Evolutionary conservation across 768 basidiomycete species (phyloP).

Genomic region (Mycena vitilis): DNA sequence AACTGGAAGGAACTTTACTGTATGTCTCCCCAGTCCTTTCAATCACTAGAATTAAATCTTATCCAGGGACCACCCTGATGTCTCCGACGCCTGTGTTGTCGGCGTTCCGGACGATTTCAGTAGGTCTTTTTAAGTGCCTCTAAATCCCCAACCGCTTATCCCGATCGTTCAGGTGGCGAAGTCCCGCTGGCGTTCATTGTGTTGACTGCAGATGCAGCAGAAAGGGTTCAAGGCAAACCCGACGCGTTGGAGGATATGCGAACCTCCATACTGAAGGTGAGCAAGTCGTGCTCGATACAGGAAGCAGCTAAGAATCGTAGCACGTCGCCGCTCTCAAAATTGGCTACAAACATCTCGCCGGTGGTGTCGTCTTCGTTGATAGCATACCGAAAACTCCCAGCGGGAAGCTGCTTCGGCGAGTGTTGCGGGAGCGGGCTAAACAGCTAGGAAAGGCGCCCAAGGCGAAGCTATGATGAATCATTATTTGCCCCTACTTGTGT

Average conservation of each 20-base stretch:
- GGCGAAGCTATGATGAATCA: slow-evolving; percentile 28
- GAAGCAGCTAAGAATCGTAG: slow-evolving; percentile 31
- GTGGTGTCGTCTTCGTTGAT: slow-evolving; percentile 58
- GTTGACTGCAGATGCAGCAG: slow-evolving; percentile 54
- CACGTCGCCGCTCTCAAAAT: slow-evolving; percentile 52
- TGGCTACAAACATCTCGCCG: slow-evolving; percentile 57
- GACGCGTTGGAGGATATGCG: slow-evolving; percentile 48
- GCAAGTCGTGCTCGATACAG: background rate
- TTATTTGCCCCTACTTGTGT: background rate
- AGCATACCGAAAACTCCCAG: slow-evolving; percentile 61
- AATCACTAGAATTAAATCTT: slow-evolving; percentile 39
- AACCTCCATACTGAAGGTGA: slow-evolving; percentile 50
- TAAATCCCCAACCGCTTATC: slow-evolving; percentile 48
- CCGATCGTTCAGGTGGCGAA: slow-evolving; percentile 59
- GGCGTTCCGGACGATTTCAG: slow-evolving; percentile 76
- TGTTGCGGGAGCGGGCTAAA: slow-evolving; percentile 39
- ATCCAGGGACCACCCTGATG: slow-evolving; percentile 66
- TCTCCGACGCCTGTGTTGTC: slow-evolving; percentile 72
- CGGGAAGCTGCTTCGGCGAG: slow-evolving; percentile 55
- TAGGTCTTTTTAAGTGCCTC: slow-evolving; percentile 59
- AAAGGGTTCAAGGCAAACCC: slow-evolving; percentile 46
- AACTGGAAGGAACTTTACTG: slow-evolving; percentile 61
- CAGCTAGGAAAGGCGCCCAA: slow-evolving; percentile 25
- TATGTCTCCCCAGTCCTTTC: background rate
- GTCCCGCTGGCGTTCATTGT: slow-evolving; percentile 78